These are phyloP conservation scores for Poronia punctata DNA, from an alignment of 495 filamentous ascomycete genomes.

Conservation along the genomic window DNA sequence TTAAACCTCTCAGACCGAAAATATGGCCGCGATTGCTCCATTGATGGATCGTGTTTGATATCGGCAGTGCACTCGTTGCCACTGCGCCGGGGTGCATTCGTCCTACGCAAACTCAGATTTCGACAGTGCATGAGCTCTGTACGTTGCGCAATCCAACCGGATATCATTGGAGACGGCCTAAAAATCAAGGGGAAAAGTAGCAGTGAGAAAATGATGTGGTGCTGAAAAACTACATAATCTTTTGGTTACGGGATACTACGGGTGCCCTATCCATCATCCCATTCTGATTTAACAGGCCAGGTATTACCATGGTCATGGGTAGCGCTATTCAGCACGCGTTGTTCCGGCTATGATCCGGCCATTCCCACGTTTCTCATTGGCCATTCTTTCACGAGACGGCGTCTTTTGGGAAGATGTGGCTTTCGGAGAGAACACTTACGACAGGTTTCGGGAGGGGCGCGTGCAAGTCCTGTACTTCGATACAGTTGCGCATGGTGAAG, in stretches of 20 bases:
- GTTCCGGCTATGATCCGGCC: too few species aligned
- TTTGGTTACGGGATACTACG: too few species aligned
- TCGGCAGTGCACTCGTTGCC: slow-evolving; percentile 13
- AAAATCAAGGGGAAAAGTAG: too few species aligned
- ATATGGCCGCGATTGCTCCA: slow-evolving; percentile 16
- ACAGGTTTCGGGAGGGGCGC: background rate
- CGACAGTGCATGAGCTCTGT: slow-evolving; percentile 11
- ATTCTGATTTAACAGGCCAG: too few species aligned
- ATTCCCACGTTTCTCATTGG: too few species aligned
- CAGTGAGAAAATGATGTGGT: too few species aligned
- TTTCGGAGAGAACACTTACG: background rate
- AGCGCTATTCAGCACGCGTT: too few species aligned
- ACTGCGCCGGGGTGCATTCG: slow-evolving; percentile 16
- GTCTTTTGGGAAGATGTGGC: background rate
- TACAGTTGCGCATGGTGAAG: background rate
- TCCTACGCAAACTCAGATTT: slow-evolving; percentile 18
- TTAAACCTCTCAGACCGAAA: slow-evolving; percentile 14
- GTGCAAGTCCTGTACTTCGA: background rate
- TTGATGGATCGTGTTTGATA: slow-evolving; percentile 11
- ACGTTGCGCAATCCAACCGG: slow-evolving; percentile 4
- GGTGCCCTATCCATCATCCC: too few species aligned
- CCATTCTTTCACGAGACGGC: background rate
- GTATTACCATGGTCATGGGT: too few species aligned
- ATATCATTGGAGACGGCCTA: background rate
- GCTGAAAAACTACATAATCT: too few species aligned